Evolutionary conservation across 805 yeast genomes (phyloP).

Genomic region (Kodamaea kaohsiungensis): DNA sequence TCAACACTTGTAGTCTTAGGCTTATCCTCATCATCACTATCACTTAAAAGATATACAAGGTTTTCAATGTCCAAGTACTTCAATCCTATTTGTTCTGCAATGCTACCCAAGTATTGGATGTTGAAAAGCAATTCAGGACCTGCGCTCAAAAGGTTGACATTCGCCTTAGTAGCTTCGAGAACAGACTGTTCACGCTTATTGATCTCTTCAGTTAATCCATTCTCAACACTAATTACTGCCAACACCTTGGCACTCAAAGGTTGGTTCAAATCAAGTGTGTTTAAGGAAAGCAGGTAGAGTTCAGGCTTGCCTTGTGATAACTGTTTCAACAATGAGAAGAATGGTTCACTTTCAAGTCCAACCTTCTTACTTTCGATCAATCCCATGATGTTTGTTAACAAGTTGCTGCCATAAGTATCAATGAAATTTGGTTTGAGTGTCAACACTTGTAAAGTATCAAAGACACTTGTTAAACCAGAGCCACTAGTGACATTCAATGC

Average conservation of each 20-base stretch:
- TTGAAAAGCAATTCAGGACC: constrained; percentile 30
- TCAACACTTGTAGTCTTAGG: constrained; percentile 7
- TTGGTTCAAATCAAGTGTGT: constrained; percentile 18
- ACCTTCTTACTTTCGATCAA: neutral
- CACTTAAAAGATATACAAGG: constrained; percentile 23
- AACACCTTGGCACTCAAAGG: constrained; percentile 32
- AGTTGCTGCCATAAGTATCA: neutral
- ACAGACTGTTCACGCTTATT: constrained; percentile 26
- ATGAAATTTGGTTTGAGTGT: neutral
- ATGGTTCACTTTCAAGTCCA: neutral
- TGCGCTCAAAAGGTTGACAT: constrained; percentile 23
- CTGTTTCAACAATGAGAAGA: constrained; percentile 7
- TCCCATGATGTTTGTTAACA: neutral
- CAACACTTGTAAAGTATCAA: constrained; percentile 1
- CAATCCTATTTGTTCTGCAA: constrained; percentile 6
- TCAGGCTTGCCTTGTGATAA: constrained; percentile 8
- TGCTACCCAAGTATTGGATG: constrained; percentile 42
- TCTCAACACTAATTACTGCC: constrained; percentile 28
- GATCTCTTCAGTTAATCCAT: constrained; percentile 21
- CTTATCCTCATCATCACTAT: constrained; percentile 5
- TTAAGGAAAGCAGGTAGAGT: constrained; percentile 9
- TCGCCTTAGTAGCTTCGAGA: constrained; percentile 34
- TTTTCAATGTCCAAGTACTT: constrained; percentile 30
- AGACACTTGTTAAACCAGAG: neutral
- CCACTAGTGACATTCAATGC: neutral